These are phyloP conservation scores for Nicotiana paniculata DNA, from an alignment of 257 asterid species.

Conservation along the genomic window DNA sequence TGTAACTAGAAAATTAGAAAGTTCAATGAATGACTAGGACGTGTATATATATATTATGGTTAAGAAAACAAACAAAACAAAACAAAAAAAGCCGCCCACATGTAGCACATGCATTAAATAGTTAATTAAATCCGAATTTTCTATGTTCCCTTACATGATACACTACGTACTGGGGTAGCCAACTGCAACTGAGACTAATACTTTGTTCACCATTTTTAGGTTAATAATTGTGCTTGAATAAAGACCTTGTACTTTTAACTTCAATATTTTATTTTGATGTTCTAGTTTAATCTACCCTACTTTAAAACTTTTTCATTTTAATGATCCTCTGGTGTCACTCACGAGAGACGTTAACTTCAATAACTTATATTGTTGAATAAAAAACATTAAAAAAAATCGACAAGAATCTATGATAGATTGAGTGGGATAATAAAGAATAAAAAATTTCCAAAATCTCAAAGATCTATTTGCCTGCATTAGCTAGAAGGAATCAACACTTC, in stretches of 20 bases:
- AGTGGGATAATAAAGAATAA: neutral
- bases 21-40: neutral
- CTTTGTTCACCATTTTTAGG: neutral
- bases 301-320: too few species aligned
- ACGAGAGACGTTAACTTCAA: too few species aligned
- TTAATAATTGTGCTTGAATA: neutral
- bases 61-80: neutral
- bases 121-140: neutral
- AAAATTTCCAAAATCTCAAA: too few species aligned
- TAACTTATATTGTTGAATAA: neutral
- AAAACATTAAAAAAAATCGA: neutral
- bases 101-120: neutral
- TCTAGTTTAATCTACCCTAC: neutral
- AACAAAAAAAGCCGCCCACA: neutral
- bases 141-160: neutral
- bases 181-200: neutral
- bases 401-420: neutral
- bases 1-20: neutral
- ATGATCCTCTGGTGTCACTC: too few species aligned
- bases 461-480: neutral
- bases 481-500: too few species aligned
- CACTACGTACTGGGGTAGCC: neutral
- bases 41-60: neutral
- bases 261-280: too few species aligned
- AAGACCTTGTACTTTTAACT: neutral